Percentiles rank a stretch among this genome's conserved stretches.
Evolutionary conservation across 169 alveolate genomes (phyloP).

Genomic region (Plasmodium inui): DNA sequence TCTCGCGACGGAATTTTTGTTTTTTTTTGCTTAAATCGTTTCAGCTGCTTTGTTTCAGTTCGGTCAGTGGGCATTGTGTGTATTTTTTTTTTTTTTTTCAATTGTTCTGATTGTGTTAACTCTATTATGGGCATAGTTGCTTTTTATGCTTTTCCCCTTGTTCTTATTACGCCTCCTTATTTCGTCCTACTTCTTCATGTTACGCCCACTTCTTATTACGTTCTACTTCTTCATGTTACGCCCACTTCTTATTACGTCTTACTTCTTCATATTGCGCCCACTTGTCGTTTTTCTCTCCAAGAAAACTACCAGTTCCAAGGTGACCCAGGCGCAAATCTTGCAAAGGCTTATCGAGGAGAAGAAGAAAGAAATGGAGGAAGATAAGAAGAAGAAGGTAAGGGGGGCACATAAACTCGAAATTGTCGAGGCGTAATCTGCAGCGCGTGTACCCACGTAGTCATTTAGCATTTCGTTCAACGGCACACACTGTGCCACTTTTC

Average conservation of each 20-base stretch:
- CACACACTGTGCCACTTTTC: background rate
- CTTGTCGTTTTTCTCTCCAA: background rate
- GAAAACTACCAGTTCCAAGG: slow-evolving; percentile 57
- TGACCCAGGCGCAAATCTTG: slow-evolving; percentile 56
- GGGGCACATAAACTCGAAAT: background rate
- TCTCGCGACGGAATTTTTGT: background rate
- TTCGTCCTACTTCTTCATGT: no score
- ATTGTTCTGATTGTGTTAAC: background rate
- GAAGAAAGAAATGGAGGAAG: slow-evolving; percentile 59
- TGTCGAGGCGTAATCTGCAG: background rate
- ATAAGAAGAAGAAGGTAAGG: slow-evolving; percentile 49
- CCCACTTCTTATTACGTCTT: background rate
- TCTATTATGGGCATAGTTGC: background rate
- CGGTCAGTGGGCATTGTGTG: background rate
- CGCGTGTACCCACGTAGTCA: background rate
- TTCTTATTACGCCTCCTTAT: no score
- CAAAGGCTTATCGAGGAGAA: slow-evolving; percentile 67
- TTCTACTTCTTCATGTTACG: background rate
- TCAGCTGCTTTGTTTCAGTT: background rate
- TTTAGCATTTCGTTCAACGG: background rate
- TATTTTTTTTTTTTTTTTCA: background rate
- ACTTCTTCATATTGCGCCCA: background rate
- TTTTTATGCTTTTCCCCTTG: background rate
- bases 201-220: no score
- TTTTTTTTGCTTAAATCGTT: background rate